Base-by-base conservation (phyloP, 257 asterid genomes). In the Capsicum baccatum region DNA sequence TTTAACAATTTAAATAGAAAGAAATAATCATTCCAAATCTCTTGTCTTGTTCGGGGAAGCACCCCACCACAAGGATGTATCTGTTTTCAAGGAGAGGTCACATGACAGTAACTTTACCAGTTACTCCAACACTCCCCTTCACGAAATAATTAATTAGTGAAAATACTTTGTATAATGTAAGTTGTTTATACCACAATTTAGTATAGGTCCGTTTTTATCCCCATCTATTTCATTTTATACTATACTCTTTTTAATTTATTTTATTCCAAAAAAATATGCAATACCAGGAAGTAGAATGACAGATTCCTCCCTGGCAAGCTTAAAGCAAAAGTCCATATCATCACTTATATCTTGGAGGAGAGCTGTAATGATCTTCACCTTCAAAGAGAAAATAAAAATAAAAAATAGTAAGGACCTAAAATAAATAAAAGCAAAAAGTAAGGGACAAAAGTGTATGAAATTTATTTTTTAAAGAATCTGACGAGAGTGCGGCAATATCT, bases 231-330 rank as follows among this genome's bases (percentile, higher is more conserved):
- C 14, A 9, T 62, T 62, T 8, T 19, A 1, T 19, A 5, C 0
- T 3, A 60, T 0, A 60, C 0, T 17, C 1, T 66, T 66, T 66
- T n/a, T 5, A 63, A 21, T 21, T 33, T 2, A 66, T 66, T 66
- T 2, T 0, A 8, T 66, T 66, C 1, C 19, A 66, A 4, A 39
- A 39, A 39, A 39, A 39, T 39, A 39, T 39, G 79, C 10, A 44
- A 37, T 76, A 93, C 98, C 97, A 86, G 98, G 98, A 88, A 95
- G 97, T 86, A 93, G 82, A 80, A 94, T 91, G 57, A 94, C 91
- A 35, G 93, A 88, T 82, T 94, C 98, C 90, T 95, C 98, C 89
- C 89, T 93, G 79, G 98, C 96, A 84, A 95, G 89, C 92, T 95
- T 95, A 86, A 89, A 74, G 37, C 21, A 74, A 13, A 93, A 95